phyloP scores from a whole-genome alignment of 305 asterid genomes.

The Fraxinus greggii region DNA sequence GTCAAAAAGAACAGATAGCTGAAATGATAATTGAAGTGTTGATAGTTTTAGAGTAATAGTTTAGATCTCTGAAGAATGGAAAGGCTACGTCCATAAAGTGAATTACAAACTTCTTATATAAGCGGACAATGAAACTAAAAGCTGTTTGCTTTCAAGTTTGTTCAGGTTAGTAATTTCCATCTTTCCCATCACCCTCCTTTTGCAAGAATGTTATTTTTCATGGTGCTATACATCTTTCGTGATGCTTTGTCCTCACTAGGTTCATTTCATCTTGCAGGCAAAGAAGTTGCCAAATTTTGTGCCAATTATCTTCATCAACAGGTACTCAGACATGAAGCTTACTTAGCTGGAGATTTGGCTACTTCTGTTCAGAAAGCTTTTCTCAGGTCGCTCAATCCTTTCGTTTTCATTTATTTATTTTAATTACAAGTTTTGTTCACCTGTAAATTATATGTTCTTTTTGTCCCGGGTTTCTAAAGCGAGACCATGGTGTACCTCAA shows the following conservation, averaged over 20 bases:
- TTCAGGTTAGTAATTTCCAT: neutral
- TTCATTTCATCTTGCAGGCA: constrained; percentile 51
- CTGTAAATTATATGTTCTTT: constrained; percentile 21
- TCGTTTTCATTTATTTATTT: constrained; percentile 23
- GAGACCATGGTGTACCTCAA: constrained; percentile 16
- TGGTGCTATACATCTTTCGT: constrained; percentile 1
- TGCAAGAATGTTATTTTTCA: constrained; percentile 4
- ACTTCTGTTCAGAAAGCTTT: constrained; percentile 65
- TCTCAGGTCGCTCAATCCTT: constrained; percentile 61
- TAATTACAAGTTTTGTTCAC: constrained; percentile 16
- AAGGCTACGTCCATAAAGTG: constrained; percentile 7
- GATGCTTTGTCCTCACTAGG: constrained; percentile 9
- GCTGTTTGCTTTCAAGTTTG: constrained; percentile 14
- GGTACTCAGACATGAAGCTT: constrained; percentile 73
- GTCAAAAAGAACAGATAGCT: neutral
- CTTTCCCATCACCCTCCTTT: neutral
- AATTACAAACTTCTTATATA: neutral
- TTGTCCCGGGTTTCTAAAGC: constrained; percentile 25
- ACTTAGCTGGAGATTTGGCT: constrained; percentile 61
- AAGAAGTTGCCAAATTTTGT: constrained; percentile 87
- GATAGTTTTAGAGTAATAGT: constrained; percentile 16
- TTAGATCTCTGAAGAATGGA: neutral
- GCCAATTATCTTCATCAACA: constrained; percentile 90
- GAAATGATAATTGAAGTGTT: constrained; percentile 11
- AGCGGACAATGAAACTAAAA: constrained; percentile 5